phyloP scores from a whole-genome alignment of 306 rosid genomes.

The Fagus sylvatica region DNA sequence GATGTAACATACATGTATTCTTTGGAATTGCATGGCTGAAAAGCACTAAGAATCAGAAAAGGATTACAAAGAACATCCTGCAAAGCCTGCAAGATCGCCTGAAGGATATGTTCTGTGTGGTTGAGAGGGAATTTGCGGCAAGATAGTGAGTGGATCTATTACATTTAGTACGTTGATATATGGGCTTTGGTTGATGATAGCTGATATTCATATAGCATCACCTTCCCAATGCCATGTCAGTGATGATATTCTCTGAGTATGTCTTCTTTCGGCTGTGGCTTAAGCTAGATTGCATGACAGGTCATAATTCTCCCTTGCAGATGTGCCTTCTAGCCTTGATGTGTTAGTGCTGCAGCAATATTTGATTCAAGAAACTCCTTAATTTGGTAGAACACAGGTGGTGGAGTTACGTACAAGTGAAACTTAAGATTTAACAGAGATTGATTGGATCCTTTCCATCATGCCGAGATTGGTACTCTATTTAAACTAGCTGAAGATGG shows the following conservation, averaged over 20 bases:
- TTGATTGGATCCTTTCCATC: neutral
- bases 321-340: constrained; percentile 17
- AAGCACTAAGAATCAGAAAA: constrained; percentile 73
- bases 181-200: constrained; percentile 16
- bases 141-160: constrained; percentile 29
- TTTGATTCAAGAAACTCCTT: constrained; percentile 1
- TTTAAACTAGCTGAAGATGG: neutral
- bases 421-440: constrained; percentile 3
- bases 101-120: constrained; percentile 44
- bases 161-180: constrained; percentile 6
- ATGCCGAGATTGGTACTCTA: neutral
- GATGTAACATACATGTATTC: constrained; percentile 59
- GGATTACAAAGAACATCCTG: constrained; percentile 68
- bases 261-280: constrained; percentile 7
- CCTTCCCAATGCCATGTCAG: neutral
- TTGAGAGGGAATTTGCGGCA: constrained; percentile 67
- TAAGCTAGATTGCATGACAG: constrained; percentile 15
- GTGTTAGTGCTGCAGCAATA: neutral
- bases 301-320: constrained; percentile 5
- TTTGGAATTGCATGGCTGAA: constrained; percentile 94
- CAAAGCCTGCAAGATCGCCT: constrained; percentile 53
- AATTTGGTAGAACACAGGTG: constrained; percentile 9
- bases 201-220: constrained; percentile 18
- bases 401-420: neutral
- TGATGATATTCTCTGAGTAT: constrained; percentile 5